phyloP scores from a whole-genome alignment of 148 eudicot genomes.

The Silene uniflora region DNA sequence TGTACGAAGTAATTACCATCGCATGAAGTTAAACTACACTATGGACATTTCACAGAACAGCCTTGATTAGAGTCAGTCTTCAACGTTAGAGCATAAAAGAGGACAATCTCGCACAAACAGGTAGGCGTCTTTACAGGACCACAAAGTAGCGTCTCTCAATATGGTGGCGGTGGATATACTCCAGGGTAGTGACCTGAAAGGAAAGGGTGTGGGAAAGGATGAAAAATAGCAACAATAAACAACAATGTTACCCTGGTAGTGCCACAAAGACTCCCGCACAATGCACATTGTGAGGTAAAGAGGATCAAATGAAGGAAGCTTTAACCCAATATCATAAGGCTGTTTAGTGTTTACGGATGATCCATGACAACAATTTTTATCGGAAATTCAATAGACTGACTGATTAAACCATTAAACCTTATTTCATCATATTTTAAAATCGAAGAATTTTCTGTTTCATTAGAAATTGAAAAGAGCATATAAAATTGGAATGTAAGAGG shows the following conservation, averaged over 20 bases:
- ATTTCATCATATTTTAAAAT: background rate
- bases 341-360: background rate
- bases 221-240: background rate
- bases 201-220: background rate
- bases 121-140: background rate
- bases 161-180: conserved; percentile 45
- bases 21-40: conserved; percentile 1
- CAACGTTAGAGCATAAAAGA: conserved; percentile 4
- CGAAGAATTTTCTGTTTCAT: background rate
- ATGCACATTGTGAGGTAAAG: background rate
- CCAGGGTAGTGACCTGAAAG: conserved; percentile 43
- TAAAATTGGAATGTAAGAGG: background rate
- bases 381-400: too few species aligned
- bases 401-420: background rate
- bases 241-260: background rate
- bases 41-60: conserved; percentile 13
- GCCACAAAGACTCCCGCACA: background rate
- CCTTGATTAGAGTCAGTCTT: background rate
- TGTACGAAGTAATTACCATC: background rate
- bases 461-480: background rate
- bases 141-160: conserved; percentile 30
- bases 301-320: background rate
- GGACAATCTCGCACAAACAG: conserved; percentile 1
- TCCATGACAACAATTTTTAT: background rate
- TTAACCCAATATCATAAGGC: background rate